Percentiles rank a stretch among this genome's conserved stretches.
These are phyloP conservation scores for Solanum ahanhuiri DNA, from an alignment of 257 asterid species.

Conservation along the genomic window DNA sequence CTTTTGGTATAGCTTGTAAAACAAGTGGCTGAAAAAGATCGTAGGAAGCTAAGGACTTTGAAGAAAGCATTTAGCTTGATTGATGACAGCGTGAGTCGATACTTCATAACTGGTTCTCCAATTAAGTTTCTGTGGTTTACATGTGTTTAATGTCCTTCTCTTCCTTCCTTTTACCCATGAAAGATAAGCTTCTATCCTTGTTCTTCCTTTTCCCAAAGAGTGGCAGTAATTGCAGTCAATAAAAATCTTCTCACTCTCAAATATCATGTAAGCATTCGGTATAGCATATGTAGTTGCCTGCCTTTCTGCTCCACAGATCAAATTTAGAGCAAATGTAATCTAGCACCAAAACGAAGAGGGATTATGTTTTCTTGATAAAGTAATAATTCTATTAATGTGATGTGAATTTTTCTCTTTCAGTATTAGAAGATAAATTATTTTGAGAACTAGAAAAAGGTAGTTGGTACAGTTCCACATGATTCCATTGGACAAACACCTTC, in stretches of 20 bases:
- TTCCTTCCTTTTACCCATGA: background rate
- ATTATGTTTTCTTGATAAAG: background rate
- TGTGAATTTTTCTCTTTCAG: background rate
- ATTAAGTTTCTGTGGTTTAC: background rate
- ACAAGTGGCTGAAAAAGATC: constrained; percentile 84
- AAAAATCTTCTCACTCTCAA: background rate
- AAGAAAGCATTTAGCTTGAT: constrained; percentile 70
- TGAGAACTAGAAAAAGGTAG: background rate
- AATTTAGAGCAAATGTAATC: background rate
- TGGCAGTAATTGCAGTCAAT: background rate
- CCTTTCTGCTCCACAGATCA: background rate
- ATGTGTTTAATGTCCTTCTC: background rate
- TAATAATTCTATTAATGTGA: background rate
- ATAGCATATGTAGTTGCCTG: background rate
- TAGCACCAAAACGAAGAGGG: background rate
- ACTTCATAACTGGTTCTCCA: background rate
- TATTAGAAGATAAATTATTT: background rate
- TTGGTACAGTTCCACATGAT: background rate
- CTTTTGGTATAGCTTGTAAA: constrained; percentile 60
- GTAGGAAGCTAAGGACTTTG: constrained; percentile 58
- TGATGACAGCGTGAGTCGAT: constrained; percentile 54
- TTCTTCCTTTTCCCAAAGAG: background rate
- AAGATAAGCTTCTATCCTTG: background rate
- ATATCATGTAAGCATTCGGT: background rate
- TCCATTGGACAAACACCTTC: background rate